Base-by-base conservation (phyloP, 2,329 filamentous ascomycete species). In the Esteya vermicola region DNA sequence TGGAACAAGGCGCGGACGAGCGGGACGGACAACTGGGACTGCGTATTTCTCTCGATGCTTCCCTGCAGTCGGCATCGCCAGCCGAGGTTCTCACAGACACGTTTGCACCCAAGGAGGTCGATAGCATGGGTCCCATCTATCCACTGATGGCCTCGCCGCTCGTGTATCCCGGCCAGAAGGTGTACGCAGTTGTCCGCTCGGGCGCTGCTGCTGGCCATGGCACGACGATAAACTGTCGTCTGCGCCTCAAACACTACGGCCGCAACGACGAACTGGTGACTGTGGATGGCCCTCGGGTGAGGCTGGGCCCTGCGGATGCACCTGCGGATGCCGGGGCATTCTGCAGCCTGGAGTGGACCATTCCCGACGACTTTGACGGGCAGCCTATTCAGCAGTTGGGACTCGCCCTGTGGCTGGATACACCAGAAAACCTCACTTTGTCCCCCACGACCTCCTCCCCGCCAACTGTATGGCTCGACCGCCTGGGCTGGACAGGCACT, bases 301-400 rank as follows among this genome's bases (percentile, higher is more conserved):
- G 7, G 0, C 38, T 54, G 1, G 7, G 4, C 3, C 41, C 47
- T 0, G 48, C 41, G 12, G 30, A 40, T 1, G 7, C 6, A 4
- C 41, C 47, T 0, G 48, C 41, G 12, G 30, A 40, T n/a, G 25
- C 41, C 13, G 36, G 36, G 5, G 8, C 16, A 16, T 14, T n/a
- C n/a, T n/a, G n/a, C n/a, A n/a, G 20, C 2, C 22, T 53, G 6
- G 22, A 40, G 14, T 55, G 52, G 52, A 47, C 35, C 1, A 40
- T 56, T 9, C 52, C 53, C 1, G 37, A 43, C 14, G 38, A 6
- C 21, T 26, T 52, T 9, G 48, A 50, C 39, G 44, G 44, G 26
- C 45, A 47, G 23, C 53, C 52, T 1, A 49, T 55, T 22, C 50
- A 55, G 34, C 38, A 46, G n/a, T 22, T 55, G 2, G 54, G 54